phyloP scores from a whole-genome alignment of 2,329 filamentous ascomycete genomes.

The Apiospora phragmitis region DNA sequence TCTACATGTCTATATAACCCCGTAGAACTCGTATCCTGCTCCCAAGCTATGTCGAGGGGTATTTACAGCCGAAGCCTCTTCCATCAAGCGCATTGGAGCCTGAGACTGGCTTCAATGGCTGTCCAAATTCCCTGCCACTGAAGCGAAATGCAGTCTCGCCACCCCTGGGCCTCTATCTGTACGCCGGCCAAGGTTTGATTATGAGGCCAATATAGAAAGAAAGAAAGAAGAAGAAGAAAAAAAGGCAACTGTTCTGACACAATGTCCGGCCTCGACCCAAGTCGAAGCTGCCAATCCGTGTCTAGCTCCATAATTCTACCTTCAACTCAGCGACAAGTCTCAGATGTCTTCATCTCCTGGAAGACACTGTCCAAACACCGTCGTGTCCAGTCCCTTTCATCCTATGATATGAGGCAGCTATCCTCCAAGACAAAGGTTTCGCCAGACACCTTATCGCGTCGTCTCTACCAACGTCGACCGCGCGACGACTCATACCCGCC shows the following conservation, averaged over 20 bases:
- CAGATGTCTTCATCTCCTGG: neutral
- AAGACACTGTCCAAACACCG: neutral
- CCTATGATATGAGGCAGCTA: constrained; percentile 4
- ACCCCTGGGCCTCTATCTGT: neutral
- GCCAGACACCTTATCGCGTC: constrained; percentile 1
- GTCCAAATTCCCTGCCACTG: constrained; percentile 1
- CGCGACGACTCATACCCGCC: constrained; percentile 38
- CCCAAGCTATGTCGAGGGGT: neutral
- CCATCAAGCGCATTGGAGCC: neutral
- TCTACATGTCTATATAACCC: constrained; percentile 7
- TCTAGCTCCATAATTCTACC: neutral
- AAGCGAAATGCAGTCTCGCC: neutral
- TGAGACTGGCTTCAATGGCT: neutral
- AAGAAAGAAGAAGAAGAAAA: neutral
- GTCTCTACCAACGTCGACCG: constrained; percentile 22
- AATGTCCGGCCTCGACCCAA: neutral
- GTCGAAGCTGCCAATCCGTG: neutral
- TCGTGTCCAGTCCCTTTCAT: neutral
- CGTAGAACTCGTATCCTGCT: neutral
- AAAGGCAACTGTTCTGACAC: neutral
- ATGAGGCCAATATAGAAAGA: neutral
- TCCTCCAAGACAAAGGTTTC: constrained; percentile 1
- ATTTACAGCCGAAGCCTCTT: neutral
- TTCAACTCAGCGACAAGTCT: neutral
- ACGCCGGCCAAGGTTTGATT: neutral